phyloP scores from a whole-genome alignment of 257 asterid genomes.

The Cordia subcordata region DNA sequence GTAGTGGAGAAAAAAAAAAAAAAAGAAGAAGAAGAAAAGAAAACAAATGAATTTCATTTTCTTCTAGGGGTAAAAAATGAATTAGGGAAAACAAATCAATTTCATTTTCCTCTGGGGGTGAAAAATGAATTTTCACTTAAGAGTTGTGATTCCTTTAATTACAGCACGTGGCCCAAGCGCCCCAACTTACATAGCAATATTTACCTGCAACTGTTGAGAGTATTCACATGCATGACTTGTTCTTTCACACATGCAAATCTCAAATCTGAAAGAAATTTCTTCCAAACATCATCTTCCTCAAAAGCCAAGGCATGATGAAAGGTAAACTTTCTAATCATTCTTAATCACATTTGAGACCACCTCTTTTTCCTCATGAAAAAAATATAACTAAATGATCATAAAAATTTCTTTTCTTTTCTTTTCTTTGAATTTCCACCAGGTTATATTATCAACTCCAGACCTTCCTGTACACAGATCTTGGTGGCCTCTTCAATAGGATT shows the following conservation, averaged over 20 bases:
- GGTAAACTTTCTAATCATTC: too few species aligned
- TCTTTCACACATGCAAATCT: slow-evolving; percentile 17
- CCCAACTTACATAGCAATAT: slow-evolving; percentile 14
- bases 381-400: neutral
- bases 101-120: too few species aligned
- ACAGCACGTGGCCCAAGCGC: slow-evolving; percentile 19
- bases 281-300: too few species aligned
- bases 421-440: slow-evolving; percentile 17
- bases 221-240: neutral
- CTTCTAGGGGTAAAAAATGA: too few species aligned
- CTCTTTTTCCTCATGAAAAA: neutral
- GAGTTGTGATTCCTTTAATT: neutral
- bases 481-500: slow-evolving; percentile 73
- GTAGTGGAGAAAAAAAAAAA: too few species aligned
- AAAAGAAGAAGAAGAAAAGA: too few species aligned
- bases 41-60: too few species aligned
- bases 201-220: slow-evolving; percentile 8
- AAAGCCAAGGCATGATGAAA: neutral
- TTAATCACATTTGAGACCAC: neutral
- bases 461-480: slow-evolving; percentile 55
- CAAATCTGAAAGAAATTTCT: slow-evolving; percentile 18
- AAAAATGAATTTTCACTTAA: too few species aligned
- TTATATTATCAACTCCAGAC: slow-evolving; percentile 21
- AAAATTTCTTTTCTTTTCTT: neutral
- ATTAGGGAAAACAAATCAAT: too few species aligned